A percentile compares a stretch with the other conserved stretches of the same genome.
phyloP scores from a whole-genome alignment of 306 rosid genomes.

The Trichosanthes truncata region DNA sequence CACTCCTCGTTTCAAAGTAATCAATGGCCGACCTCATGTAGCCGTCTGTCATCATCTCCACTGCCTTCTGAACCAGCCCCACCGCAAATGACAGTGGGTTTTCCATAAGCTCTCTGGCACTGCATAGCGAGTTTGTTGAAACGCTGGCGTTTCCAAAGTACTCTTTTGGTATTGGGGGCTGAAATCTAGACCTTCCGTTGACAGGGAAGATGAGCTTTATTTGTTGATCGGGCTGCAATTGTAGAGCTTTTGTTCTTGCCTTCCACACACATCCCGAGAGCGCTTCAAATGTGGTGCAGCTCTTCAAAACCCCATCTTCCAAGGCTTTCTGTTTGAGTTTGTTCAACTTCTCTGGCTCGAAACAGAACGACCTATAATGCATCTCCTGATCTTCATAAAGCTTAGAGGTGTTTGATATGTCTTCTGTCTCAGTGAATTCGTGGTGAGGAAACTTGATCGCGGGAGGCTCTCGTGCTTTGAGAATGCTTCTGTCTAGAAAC shows the following conservation, averaged over 20 bases:
- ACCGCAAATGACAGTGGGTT: constrained; percentile 43
- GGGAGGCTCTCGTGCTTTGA: constrained; percentile 51
- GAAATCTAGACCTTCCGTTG: constrained; percentile 55
- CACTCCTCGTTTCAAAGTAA: constrained; percentile 56
- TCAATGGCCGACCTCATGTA: constrained; percentile 76
- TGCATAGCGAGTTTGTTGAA: constrained; percentile 37
- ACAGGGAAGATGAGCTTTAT: constrained; percentile 67
- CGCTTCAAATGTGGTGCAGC: constrained; percentile 52
- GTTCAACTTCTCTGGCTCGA: constrained; percentile 35
- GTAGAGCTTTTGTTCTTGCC: constrained; percentile 47
- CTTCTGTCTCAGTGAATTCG: constrained; percentile 59
- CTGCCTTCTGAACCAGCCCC: constrained; percentile 37
- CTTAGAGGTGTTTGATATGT: constrained; percentile 18
- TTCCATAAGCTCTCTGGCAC: constrained; percentile 38
- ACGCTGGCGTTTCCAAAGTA: constrained; percentile 63
- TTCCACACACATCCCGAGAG: constrained; percentile 78
- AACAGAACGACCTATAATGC: constrained; percentile 37
- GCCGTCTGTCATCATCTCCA: constrained; percentile 37
- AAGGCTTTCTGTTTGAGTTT: constrained; percentile 41
- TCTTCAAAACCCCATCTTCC: constrained; percentile 40
- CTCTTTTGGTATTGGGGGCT: constrained; percentile 57
- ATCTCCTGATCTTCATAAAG: constrained; percentile 40
- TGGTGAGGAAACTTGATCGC: constrained; percentile 40
- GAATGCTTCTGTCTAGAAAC: constrained; percentile 51
- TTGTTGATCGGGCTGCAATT: constrained; percentile 44